Evolutionary conservation across 2,329 filamentous ascomycete species (phyloP), one percentile per base, ranked within the genome.

Genomic region (Aspergillus japonicus): DNA sequence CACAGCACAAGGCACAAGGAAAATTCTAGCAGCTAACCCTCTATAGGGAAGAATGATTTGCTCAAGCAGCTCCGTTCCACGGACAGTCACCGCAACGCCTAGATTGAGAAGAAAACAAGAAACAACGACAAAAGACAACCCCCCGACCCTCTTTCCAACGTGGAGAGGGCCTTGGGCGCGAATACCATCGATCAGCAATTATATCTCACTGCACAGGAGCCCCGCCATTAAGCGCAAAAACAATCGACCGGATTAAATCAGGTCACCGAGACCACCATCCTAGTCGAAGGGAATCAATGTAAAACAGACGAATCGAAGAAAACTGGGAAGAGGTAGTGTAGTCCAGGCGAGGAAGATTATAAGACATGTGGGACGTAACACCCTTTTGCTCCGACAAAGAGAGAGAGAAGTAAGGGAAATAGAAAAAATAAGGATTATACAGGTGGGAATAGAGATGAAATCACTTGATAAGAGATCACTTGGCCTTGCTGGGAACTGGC

Each of bases 401-500:
- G 23, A 29, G 26, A 29, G 26, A 29, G 2, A 29, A 8, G 26
- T 8, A 29, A 10, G 8, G 3, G 7, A 29, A 29, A 29, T 29
- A 8, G 26, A 2, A 29, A 29, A 29, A 29, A 8, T 29, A 29
- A 29, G 7, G 10, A 42, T 54, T 55, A 61, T 63, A 63, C 55
- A 63, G 42, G 56, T 31, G 50, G 47, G 12, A 52, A n/a, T 35
- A 39, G 16, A 31, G 35, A 50, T 29, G 57, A 57, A 47, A 64
- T 69, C 68, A 73, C 60, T 72, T 19, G 7, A 31, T 35, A 50
- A 29, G 51, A 58, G 48, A 64, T 69, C 68, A 73, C 59, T 72
- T 73, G 49, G 68, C 71, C 66, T 77, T 77, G 64, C 74, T 76
- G 56, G 69, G 64, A 49, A 75, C 70, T 8, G 75, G 66, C 26